phyloP scores from a whole-genome alignment of 495 filamentous ascomycete species.

The Venustampulla echinocandica region DNA sequence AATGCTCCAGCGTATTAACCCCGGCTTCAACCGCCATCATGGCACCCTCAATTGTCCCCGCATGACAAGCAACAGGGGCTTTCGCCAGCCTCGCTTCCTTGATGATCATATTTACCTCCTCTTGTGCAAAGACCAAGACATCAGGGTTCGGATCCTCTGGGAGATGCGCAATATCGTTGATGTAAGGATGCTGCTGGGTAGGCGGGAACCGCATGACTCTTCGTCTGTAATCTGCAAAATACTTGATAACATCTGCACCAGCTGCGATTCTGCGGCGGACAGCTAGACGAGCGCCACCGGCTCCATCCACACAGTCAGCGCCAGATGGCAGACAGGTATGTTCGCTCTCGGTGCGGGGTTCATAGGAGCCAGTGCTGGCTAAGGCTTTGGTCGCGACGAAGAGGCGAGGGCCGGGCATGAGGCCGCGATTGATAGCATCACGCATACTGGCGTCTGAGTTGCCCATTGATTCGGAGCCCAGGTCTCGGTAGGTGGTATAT shows the following conservation, averaged over 20 bases:
- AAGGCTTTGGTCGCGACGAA: not conserved
- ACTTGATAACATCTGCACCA: not conserved
- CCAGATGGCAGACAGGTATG: not conserved
- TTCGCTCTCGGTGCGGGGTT: not conserved
- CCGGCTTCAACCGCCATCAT: not conserved
- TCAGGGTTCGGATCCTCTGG: not conserved
- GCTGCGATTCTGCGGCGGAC: not conserved
- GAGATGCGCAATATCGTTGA: not conserved
- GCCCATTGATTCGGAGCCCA: constrained; percentile 41
- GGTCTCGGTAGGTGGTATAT: constrained; percentile 47
- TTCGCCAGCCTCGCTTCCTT: not conserved
- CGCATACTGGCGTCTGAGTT: constrained; percentile 32
- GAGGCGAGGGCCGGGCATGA: not conserved
- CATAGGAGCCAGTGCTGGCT: not conserved
- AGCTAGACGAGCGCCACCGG: not conserved
- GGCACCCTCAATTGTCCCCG: not conserved
- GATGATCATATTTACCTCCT: not conserved
- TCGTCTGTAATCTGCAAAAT: not conserved
- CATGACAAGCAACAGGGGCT: not conserved
- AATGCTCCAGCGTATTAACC: not conserved
- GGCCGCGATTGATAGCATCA: not conserved
- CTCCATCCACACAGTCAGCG: not conserved
- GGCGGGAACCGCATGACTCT: not conserved
- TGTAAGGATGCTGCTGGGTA: not conserved
- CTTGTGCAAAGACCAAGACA: not conserved